Evolutionary conservation across 345 rosid genomes (phyloP).

Genomic region (Moricandia arvensis): DNA sequence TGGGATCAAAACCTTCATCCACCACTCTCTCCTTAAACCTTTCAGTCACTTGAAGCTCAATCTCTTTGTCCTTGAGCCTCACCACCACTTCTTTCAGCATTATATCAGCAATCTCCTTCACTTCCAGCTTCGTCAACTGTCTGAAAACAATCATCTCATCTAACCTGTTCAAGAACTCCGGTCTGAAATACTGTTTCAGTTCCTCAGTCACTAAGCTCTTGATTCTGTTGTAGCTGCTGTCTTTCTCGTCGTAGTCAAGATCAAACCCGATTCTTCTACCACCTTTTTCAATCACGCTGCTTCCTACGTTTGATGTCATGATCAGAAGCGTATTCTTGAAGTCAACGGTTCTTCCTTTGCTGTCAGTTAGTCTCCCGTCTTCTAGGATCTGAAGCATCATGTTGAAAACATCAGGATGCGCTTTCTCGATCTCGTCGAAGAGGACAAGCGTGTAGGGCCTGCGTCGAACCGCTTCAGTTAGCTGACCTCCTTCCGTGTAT

Average conservation of each 20-base stretch:
- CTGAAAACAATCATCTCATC: conserved; percentile 98
- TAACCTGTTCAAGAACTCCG: conserved; percentile 90
- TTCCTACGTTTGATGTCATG: conserved; percentile 97
- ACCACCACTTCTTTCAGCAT: conserved; percentile 89
- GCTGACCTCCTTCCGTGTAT: conserved; percentile 95
- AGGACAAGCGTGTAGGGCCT: conserved; percentile 91
- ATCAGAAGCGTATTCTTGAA: conserved; percentile 96
- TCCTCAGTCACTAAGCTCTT: conserved; percentile 95
- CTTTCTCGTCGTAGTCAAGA: conserved; percentile 87
- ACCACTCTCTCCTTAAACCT: conserved; percentile 89
- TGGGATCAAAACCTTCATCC: conserved; percentile 92
- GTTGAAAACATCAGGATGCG: conserved; percentile 98
- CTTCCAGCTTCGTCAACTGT: conserved; percentile 87
- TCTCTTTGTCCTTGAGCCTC: conserved; percentile 70
- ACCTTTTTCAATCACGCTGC: conserved; percentile 94
- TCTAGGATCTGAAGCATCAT: conserved; percentile 99
- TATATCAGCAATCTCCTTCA: conserved; percentile 87
- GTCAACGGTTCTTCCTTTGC: conserved; percentile 97
- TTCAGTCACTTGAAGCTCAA: conserved; percentile 95
- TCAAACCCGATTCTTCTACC: conserved; percentile 89
- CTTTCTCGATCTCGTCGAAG: conserved; percentile 97
- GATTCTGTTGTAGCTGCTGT: conserved; percentile 85
- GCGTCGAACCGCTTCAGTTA: conserved; percentile 95
- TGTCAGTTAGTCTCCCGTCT: conserved; percentile 95
- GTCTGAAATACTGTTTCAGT: conserved; percentile 86